Evolutionary conservation across 1,284 basidiomycete genomes (phyloP).

Genomic region (Cryptococcus floricola): DNA sequence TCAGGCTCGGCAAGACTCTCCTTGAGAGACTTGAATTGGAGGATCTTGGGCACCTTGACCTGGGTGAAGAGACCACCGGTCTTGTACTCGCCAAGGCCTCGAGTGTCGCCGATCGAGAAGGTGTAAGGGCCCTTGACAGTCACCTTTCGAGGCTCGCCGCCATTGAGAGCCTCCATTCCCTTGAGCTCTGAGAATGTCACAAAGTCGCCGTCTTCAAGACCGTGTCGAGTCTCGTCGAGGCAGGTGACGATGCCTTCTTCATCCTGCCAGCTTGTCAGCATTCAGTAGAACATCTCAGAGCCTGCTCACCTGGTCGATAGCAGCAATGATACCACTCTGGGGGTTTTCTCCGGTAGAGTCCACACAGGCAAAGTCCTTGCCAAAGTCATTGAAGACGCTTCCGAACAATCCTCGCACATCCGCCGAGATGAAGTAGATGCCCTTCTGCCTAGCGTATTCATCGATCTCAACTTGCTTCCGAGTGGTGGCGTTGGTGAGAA

Average conservation of each 20-base stretch:
- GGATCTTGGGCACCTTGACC: slow-evolving; percentile 97
- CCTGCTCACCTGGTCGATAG: slow-evolving; percentile 67
- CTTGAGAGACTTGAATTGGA: slow-evolving; percentile 90
- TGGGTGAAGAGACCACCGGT: slow-evolving; percentile 94
- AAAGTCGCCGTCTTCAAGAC: slow-evolving; percentile 95
- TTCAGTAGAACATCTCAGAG: not conserved
- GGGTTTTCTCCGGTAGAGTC: slow-evolving; percentile 95
- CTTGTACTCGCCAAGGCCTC: slow-evolving; percentile 71
- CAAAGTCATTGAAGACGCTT: slow-evolving; percentile 96
- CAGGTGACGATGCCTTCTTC: slow-evolving; percentile 90
- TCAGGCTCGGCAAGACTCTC: slow-evolving; percentile 83
- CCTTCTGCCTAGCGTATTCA: slow-evolving; percentile 84
- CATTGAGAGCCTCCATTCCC: slow-evolving; percentile 90
- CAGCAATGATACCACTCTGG: slow-evolving; percentile 90
- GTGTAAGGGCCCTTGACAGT: slow-evolving; percentile 92
- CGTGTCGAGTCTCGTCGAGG: slow-evolving; percentile 94
- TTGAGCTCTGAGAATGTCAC: slow-evolving; percentile 97
- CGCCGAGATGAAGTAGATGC: slow-evolving; percentile 86
- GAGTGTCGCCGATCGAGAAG: slow-evolving; percentile 88
- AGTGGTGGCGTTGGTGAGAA: slow-evolving; percentile 74
- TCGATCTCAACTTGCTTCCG: slow-evolving; percentile 91
- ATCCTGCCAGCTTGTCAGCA: slow-evolving; percentile 54
- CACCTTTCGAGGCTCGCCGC: slow-evolving; percentile 84
- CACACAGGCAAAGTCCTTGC: slow-evolving; percentile 86
- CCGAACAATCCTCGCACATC: slow-evolving; percentile 94